A percentile compares a stretch with the other conserved stretches of the same genome.
Evolutionary conservation across 2,329 filamentous ascomycete genomes (phyloP).

Genomic region (Pyrenophora teres): DNA sequence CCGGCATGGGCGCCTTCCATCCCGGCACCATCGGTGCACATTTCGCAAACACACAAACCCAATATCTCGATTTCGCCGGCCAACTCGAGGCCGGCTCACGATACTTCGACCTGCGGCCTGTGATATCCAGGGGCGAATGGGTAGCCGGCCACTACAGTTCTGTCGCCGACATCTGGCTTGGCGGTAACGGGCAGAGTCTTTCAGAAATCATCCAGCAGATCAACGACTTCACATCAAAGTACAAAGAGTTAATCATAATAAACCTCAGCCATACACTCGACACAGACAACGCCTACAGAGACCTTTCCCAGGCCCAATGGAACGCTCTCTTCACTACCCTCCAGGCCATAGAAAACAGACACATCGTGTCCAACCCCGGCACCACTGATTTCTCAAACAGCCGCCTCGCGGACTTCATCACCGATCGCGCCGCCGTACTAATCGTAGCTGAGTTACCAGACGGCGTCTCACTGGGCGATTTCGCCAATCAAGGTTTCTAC

Average conservation of each 20-base stretch:
- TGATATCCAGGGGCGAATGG: constrained; percentile 48
- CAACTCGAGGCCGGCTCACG: constrained; percentile 55
- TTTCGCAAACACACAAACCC: constrained; percentile 53
- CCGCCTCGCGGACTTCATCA: constrained; percentile 47
- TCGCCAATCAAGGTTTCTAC: constrained; percentile 45
- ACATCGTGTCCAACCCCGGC: constrained; percentile 28
- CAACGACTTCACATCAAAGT: constrained; percentile 53
- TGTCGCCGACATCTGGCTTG: constrained; percentile 47
- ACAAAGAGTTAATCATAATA: constrained; percentile 55
- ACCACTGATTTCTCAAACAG: constrained; percentile 39
- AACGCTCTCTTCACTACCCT: constrained; percentile 53
- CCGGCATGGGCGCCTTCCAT: constrained; percentile 55
- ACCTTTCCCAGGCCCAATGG: constrained; percentile 49
- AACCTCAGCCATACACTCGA: constrained; percentile 54
- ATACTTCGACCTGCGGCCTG: constrained; percentile 56
- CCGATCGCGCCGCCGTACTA: constrained; percentile 43
- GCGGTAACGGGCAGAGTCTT: constrained; percentile 54
- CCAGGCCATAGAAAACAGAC: constrained; percentile 50
- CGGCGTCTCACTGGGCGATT: constrained; percentile 35
- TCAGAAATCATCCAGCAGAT: constrained; percentile 52
- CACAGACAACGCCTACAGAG: constrained; percentile 46
- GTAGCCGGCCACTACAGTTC: constrained; percentile 52
- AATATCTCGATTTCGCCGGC: constrained; percentile 52
- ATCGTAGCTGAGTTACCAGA: constrained; percentile 41
- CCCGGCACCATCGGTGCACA: constrained; percentile 47